These are phyloP conservation scores for Emmonsiellopsis sp. DNA, from an alignment of 2,329 filamentous ascomycete species.

Conservation along the genomic window DNA sequence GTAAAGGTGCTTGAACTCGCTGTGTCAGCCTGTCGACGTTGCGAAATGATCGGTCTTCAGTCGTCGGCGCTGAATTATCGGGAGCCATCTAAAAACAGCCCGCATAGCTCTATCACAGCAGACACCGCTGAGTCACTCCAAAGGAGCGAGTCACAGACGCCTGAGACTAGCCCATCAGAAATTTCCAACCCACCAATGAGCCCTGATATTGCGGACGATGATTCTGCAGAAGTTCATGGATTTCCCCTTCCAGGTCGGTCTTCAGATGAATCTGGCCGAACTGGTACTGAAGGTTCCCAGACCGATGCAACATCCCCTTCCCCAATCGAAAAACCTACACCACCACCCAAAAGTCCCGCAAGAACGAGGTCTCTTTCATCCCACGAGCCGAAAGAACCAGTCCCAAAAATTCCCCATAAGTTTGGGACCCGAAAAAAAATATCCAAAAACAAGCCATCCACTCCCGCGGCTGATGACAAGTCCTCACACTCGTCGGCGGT, in stretches of 20 bases:
- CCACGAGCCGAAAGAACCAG: not conserved
- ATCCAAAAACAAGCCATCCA: not conserved
- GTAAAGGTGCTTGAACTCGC: slow-evolving; percentile 12
- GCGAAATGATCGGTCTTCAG: slow-evolving; percentile 12
- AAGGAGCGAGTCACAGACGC: not conserved
- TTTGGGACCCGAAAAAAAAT: not conserved
- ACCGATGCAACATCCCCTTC: slow-evolving; percentile 1
- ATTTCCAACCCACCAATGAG: not conserved
- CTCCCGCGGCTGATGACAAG: not conserved
- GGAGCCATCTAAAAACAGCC: slow-evolving; percentile 4
- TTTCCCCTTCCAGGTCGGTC: not conserved
- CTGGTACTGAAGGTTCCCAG: not conserved
- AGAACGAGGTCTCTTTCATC: not conserved
- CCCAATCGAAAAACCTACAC: not conserved
- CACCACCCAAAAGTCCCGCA: not conserved
- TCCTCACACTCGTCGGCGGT: not conserved
- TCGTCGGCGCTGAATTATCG: slow-evolving; percentile 9
- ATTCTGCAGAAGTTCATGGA: not conserved
- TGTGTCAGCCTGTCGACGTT: slow-evolving; percentile 11
- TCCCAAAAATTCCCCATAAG: not conserved
- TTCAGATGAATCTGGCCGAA: slow-evolving; percentile 1
- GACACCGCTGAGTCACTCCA: slow-evolving; percentile 5
- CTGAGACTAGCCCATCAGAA: slow-evolving; percentile 1
- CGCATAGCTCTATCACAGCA: not conserved
- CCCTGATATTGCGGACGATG: not conserved